Evolutionary conservation across 2,329 filamentous ascomycete species (phyloP).

Genomic region (Westerdykella sp.): DNA sequence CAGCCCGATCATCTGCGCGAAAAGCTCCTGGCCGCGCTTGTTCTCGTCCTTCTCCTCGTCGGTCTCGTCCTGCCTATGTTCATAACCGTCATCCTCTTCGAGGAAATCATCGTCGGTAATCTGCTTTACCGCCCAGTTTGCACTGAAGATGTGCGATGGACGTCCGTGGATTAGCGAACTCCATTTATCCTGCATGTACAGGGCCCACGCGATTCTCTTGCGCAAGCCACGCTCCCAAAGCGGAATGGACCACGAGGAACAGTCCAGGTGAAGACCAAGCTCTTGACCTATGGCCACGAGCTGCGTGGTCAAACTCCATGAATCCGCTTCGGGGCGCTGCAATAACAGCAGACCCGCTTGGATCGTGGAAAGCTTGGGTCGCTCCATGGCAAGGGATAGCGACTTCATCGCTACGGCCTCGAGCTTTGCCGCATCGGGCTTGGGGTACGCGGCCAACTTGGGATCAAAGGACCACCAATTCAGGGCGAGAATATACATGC

Average conservation of each 20-base stretch:
- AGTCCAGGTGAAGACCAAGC: constrained; percentile 82
- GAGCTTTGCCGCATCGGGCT: constrained; percentile 66
- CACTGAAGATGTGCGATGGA: constrained; percentile 65
- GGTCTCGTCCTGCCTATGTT: constrained; percentile 38
- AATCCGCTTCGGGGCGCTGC: constrained; percentile 68
- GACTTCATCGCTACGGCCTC: constrained; percentile 69
- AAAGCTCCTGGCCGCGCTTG: constrained; percentile 63
- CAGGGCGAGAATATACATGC: constrained; percentile 77
- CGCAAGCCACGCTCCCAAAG: constrained; percentile 79
- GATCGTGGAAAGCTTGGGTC: constrained; percentile 74
- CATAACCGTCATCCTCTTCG: constrained; percentile 54
- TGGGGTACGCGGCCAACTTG: constrained; percentile 56
- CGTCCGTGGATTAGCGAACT: constrained; percentile 77
- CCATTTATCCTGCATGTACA: constrained; percentile 96
- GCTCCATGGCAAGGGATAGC: constrained; percentile 68
- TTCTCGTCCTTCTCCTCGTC: constrained; percentile 58
- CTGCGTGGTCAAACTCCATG: constrained; percentile 81
- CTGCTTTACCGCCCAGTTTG: constrained; percentile 69
- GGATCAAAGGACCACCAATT: constrained; percentile 80
- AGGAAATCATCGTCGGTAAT: constrained; percentile 65
- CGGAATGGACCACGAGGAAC: constrained; percentile 78
- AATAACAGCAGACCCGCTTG: constrained; percentile 71
- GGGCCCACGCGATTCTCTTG: constrained; percentile 80
- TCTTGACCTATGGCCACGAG: constrained; percentile 82
- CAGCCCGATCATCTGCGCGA: constrained; percentile 68